Base-by-base conservation (phyloP, 1,284 basidiomycete genomes). In the Marasmius fiardii region DNA sequence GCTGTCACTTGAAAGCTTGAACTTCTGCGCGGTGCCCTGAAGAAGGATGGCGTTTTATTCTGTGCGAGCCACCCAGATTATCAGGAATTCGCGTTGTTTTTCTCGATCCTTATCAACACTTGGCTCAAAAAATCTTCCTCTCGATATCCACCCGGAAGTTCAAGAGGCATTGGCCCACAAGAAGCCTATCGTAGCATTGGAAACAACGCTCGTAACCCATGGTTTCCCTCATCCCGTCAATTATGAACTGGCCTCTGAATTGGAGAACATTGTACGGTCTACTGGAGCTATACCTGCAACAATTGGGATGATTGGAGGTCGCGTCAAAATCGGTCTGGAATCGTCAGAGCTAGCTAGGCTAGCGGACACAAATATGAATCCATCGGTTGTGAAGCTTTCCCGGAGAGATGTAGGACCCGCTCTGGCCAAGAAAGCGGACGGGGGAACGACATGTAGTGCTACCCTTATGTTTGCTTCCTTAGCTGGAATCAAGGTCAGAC, bases 171-270 rank as follows among this genome's bases (percentile, higher is more conserved):
- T 95, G 28, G 74, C 77, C 14, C 71, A 75, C 48, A 72, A 72
- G 34, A 75, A 71, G 62, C 82, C 88, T 41, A 74, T 90, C 47
- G 88, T 91, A 8, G 89, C 89, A 20, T 78, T 92, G n/a, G 90
- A 92, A 66, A 93, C 92, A 1, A 90, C 95, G 1, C 86, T 99
- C 58, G 86, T 97, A 58, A 95, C 95, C 0, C 93, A 98, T 76
- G 96, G 93, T 28, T 85, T 95, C 75, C 89, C 90, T 0, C 82
- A 85, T 62, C 94, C 95, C 0, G 77, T 79, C 45, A 97, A 95
- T 65, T 71, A 90, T 16, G 75, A 86, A 33, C 87, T 91, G 14
- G 88, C 92, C 0, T 74, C 74, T 23, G 86, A 87, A 6, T 77
- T 95, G 18, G 93, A 97, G 68, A 68, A 69, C 10, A 89, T 93